Base-by-base conservation (phyloP, 2,329 filamentous ascomycete genomes). In the Aureobasidium sp. region DNA sequence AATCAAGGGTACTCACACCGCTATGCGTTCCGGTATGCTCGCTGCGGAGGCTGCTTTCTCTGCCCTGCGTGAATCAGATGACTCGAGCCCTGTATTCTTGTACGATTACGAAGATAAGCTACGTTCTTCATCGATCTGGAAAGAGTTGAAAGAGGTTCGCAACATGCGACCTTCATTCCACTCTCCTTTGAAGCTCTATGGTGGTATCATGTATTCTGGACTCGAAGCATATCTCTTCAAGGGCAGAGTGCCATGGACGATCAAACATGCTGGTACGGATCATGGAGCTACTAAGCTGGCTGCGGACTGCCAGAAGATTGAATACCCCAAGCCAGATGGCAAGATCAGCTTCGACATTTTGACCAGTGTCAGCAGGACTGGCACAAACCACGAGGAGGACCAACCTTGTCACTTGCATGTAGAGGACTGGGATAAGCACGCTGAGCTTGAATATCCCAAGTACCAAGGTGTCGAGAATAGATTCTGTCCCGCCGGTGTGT, bases 81-180 rank as follows among this genome's bases (percentile, higher is more conserved):
- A 65, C 19, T 77, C 81, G 12, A 87, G 86, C 53, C 88, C 90
- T 4, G 83, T 97, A 44, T 97, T 99, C 80, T 79, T 99, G 24
- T 97, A 90, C 74, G 88, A 94, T 73, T 99, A 99, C 75, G 93
- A 97, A 74, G 89, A 95, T 68, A 82, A 89, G 59, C 84, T 99
- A 56, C 88, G 93, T 63, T 85, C 88, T 62, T 96, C 91, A 42
- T 83, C 81, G 65, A 95, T 99, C 74, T 97, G 93, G 92, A 89
- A 89, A 71, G 94, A 99, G 74, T 82, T 99, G 62, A 90, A 90
- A 72, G 87, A 94, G 74, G 94, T 99, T 64, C 91, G 94, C 71
- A 99, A 99, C 77, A 96, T 99, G 86, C 88, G 94, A 3, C 94
- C 94, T 0, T 93, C 91, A 0, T 99, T 99, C 83, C 89, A 96